phyloP scores from a whole-genome alignment of 495 filamentous ascomycete species.

The Xylaria acuta region DNA sequence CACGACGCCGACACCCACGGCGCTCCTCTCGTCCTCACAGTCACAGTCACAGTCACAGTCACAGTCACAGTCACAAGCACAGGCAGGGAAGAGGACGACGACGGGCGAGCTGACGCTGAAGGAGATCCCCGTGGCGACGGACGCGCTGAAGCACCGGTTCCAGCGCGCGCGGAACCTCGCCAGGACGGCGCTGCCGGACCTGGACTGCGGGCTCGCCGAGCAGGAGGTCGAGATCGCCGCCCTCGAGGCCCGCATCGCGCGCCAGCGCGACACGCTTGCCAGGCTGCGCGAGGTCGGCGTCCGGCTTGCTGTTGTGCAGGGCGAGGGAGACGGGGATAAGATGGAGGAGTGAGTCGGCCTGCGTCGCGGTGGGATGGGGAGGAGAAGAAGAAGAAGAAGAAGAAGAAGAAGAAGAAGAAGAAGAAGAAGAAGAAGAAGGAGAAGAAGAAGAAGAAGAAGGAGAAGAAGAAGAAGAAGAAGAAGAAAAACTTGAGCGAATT shows the following conservation, averaged over 20 bases:
- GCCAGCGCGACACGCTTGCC: conserved; percentile 63
- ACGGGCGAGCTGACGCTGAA: conserved; percentile 67
- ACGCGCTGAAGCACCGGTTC: conserved; percentile 77
- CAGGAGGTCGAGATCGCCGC: conserved; percentile 81
- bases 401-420: conserved; percentile 12
- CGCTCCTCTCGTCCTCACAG: conserved; percentile 40
- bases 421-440: no score
- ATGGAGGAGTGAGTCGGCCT: conserved; percentile 28
- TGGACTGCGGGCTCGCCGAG: conserved; percentile 72
- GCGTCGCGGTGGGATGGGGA: neutral
- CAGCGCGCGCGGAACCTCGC: conserved; percentile 76
- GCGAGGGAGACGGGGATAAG: conserved; percentile 36
- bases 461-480: conserved; percentile 7
- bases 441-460: neutral
- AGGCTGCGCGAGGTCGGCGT: conserved; percentile 51
- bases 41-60: no score
- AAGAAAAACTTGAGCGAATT: neutral
- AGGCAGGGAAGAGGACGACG: no score
- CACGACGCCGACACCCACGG: conserved; percentile 44
- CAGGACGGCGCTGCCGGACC: conserved; percentile 69
- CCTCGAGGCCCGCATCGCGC: conserved; percentile 69
- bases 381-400: no score
- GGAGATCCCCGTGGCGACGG: conserved; percentile 75
- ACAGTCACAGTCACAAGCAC: no score
- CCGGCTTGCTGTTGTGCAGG: conserved; percentile 40